Evolutionary conservation across 179 eudicot genomes (phyloP), one percentile per base, ranked within the genome.

Genomic region (Patellifolia procumbens): DNA sequence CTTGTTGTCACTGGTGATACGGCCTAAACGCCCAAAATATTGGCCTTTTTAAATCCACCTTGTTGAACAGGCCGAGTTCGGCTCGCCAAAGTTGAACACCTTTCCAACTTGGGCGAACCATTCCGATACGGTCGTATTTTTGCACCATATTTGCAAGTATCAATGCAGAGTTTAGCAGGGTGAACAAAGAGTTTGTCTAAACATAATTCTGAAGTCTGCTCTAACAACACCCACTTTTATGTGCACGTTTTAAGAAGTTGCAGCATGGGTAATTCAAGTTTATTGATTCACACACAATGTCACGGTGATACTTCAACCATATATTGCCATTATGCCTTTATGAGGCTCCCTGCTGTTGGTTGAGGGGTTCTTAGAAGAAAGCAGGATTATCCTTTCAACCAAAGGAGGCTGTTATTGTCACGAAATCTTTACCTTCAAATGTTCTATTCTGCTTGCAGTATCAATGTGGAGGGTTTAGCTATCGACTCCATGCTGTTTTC

Each of bases 401-500:
- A 26, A 11, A 59, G 12, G 19, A 28, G 32, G 1, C 16, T 59
- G 2, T 59, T 26, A 59, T 1, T 28, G 19, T 59, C 63, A 28
- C 28, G 12, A 59, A 22, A 26, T 59, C 34, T 31, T 26, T 4
- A 28, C 60, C 32, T 58, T n/a, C 10, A 31, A 65, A 8, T 19
- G 28, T n/a, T 1, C 2, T 45, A 26, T 58, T 28, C 29, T 17
- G 4, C 62, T 32, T 13, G 65, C 13, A 17, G 58, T 24, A 56
- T 56, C 62, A 61, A 5, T 72, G 51, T 34, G 43, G 37, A 20
- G 35, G 17, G 68, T 59, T 79, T 67, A 46, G 52, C 43, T 56
- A 53, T 22, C 51, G 73, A 32, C 22, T n/a, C 28, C 74, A 75
- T 81, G 39, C 59, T 74, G 32, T 68, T 48, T 37, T 52, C 17